Base-by-base conservation (phyloP, 2,329 filamentous ascomycete genomes). In the Penicillium capsulatum region DNA sequence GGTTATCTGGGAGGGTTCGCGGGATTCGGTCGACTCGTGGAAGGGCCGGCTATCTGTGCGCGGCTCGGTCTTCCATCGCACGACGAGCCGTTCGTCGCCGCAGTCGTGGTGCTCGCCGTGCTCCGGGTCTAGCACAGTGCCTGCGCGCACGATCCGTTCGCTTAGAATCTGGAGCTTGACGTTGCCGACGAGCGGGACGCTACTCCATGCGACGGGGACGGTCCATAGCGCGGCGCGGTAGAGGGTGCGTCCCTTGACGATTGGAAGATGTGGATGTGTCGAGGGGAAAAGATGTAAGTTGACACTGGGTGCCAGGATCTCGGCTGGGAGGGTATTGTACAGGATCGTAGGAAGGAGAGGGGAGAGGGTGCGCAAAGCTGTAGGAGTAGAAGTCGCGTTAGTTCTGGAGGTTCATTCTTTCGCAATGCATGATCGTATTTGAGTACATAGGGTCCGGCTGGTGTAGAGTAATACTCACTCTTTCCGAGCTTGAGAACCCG, bases 221-320 rank as follows among this genome's bases (percentile, higher is more conserved):
- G 92, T 96, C 90, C 90, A 97, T 26, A 98, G 73, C 2, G 92
- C 92, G 13, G 92, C 91, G 24, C 85, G 85, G 64, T 98, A 98
- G 33, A 88, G 84, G 24, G 96, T 84, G 32, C 86, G 81, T 36
- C 92, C 92, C 17, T 86, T 87, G 28, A 97, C 92, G n/a, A 81
- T 85, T 22, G 92, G 92, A 2, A 98, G 85, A 49, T 74, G 71
- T n/a, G 70, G 71, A 47, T 74, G 71, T 3, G 71, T 73, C 3
- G 79, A 83, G 14, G 80, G 80, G 50, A 83, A 83, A 9, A 83
- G 71, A 53, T 81, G 77, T 14, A 83, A 72, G 17, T 71, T 75
- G 36, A 83, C 77, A 43, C 72, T 74, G 2, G 80, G 79, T 2
- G 78, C 79, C 32, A 83, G 72, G 14, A 82, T 78, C 17, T 80